A percentile compares a stretch with the other conserved stretches of the same genome.
Evolutionary conservation across 441 rosid species (phyloP).

Genomic region (Raphanus hybrid): DNA sequence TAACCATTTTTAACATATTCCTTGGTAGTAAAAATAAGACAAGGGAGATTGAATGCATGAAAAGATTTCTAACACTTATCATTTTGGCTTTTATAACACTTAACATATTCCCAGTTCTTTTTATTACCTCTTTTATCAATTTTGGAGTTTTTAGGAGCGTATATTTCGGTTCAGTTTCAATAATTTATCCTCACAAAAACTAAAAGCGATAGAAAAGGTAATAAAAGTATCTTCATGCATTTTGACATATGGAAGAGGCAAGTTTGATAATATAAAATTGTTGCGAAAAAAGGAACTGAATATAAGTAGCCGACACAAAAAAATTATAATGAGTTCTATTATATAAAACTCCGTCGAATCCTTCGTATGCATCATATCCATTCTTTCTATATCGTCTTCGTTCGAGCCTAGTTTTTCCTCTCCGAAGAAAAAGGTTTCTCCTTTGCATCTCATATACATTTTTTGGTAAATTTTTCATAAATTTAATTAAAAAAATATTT

Average conservation of each 20-base stretch:
- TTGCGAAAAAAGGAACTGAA: no score
- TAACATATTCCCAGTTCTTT: background rate
- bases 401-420: background rate
- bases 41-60: background rate
- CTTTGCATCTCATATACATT: no score
- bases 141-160: background rate
- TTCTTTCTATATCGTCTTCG: no score
- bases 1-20: background rate
- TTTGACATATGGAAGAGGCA: background rate
- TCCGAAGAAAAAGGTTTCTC: background rate
- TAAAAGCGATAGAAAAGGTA: background rate
- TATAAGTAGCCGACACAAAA: background rate
- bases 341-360: background rate
- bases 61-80: background rate
- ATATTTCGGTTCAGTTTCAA: background rate
- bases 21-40: background rate
- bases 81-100: background rate
- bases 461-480: background rate
- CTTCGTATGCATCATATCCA: background rate
- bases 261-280: background rate
- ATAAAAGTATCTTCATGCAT: background rate
- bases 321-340: no score
- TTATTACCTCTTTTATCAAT: background rate
- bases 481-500: no score
- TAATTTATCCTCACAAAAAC: background rate